Base-by-base conservation (phyloP, 208 protist genomes). In the Acanthamoeba sp. region DNA sequence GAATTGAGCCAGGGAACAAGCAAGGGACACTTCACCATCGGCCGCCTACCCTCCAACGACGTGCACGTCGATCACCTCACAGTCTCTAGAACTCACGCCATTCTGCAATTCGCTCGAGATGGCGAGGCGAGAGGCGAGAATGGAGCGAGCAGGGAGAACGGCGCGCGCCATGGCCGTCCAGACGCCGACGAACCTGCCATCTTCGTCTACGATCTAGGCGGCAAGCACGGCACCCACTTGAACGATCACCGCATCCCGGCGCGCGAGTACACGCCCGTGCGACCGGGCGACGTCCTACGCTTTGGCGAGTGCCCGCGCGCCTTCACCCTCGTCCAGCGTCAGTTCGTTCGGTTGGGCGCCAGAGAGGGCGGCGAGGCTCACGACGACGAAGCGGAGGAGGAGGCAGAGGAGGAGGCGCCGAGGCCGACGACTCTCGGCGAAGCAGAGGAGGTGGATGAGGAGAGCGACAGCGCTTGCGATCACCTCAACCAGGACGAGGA, bases 401-500 rank as follows among this genome's bases (percentile, higher is more conserved):
- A 59, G 10, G 22, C 45, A n/a, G 24, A 29, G 42, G 78, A 87
- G 14, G 78, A 87, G 14, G 78, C 32, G n/a, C n/a, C n/a, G n/a
- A n/a, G n/a, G n/a, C n/a, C n/a, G n/a, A n/a, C n/a, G n/a, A n/a
- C n/a, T n/a, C n/a, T n/a, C 1, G 78, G 36, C 1, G 45, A 87
- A 38, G 27, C 45, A 2, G 42, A 40, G 45, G 78, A 50, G 24
- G 78, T 24, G 0, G 48, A 80, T 42, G 45, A 87, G 16, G 45
- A 59, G 78, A 40, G 29, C 48, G 38, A 36, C 73, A 84, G 73
- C 27, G 32, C 73, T 36, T 84, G 73, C 73, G 73, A 84, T 32
- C 73, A 84, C 27, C 73, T 84, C 73, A 84, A 87, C 32, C 78
- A 87, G 14, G 78, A 87, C 32, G 78, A 87, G 29, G 78, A 87